Evolutionary conservation across 352 stramenopile genomes (phyloP).

Genomic region (Phytophthora idaei): DNA sequence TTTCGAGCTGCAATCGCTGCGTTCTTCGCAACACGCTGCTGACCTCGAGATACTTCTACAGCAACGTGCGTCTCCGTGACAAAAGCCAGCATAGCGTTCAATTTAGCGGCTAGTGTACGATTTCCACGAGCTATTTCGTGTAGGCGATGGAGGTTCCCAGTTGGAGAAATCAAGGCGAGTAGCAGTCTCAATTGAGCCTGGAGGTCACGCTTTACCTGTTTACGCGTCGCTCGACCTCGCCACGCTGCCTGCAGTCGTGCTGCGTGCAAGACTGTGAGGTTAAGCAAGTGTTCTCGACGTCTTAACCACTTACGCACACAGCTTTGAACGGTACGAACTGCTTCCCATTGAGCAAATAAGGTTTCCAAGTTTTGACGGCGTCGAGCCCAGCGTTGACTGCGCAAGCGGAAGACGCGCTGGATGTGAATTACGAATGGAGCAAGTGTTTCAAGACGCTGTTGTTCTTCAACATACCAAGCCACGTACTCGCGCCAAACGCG

Average conservation of each 20-base stretch:
- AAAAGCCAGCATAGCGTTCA: slow-evolving; percentile 63
- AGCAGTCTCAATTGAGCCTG: slow-evolving; percentile 49
- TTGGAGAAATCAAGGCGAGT: slow-evolving; percentile 56
- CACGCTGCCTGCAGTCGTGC: slow-evolving; percentile 53
- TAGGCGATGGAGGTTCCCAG: slow-evolving; percentile 63
- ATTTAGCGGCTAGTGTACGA: slow-evolving; percentile 34
- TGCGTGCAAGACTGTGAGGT: slow-evolving; percentile 36
- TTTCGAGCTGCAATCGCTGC: slow-evolving; percentile 44
- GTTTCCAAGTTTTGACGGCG: slow-evolving; percentile 39
- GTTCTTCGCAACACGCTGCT: slow-evolving; percentile 34
- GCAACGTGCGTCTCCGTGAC: slow-evolving; percentile 58
- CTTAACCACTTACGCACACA: slow-evolving; percentile 37
- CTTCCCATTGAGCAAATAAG: slow-evolving; percentile 45
- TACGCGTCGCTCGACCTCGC: slow-evolving; percentile 43
- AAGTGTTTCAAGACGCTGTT: slow-evolving; percentile 41
- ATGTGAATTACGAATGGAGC: slow-evolving; percentile 60
- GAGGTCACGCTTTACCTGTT: slow-evolving; percentile 47
- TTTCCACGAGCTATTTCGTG: slow-evolving; percentile 47
- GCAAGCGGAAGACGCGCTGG: slow-evolving; percentile 59
- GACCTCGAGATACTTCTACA: slow-evolving; percentile 30
- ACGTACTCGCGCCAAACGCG: slow-evolving; percentile 47
- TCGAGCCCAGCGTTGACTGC: slow-evolving; percentile 40
- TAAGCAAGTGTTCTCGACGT: slow-evolving; percentile 18
- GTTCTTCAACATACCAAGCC: slow-evolving; percentile 50
- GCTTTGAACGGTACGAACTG: slow-evolving; percentile 42